Evolutionary conservation across 2,329 filamentous ascomycete genomes (phyloP).

Genomic region (Colletotrichum phormii): DNA sequence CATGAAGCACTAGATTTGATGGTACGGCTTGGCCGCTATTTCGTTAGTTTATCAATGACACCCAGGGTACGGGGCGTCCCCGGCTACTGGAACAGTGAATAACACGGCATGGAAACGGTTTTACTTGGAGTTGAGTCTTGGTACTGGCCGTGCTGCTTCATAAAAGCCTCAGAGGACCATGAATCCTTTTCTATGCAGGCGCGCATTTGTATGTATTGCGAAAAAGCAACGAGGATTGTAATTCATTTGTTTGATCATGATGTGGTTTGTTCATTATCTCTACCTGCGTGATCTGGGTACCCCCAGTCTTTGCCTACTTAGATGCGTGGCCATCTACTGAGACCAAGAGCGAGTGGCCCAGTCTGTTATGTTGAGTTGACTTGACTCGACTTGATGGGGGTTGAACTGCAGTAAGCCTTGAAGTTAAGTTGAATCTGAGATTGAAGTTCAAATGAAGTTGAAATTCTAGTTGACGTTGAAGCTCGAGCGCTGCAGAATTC

Average conservation of each 20-base stretch:
- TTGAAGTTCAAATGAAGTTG: background rate
- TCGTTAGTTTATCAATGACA: slow-evolving; percentile 18
- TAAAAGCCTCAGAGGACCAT: background rate
- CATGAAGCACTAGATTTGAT: slow-evolving; percentile 33
- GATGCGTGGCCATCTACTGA: background rate
- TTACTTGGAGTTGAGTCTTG: background rate
- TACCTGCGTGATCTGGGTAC: no score
- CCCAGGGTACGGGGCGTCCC: slow-evolving; percentile 15
- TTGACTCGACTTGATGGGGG: no score
- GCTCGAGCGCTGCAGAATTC: background rate
- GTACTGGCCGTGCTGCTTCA: background rate
- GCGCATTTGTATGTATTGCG: slow-evolving; percentile 24
- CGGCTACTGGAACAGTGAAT: slow-evolving; percentile 17
- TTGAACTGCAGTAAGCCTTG: no score
- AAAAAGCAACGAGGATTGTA: slow-evolving; percentile 16
- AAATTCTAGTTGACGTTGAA: background rate
- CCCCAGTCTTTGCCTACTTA: background rate
- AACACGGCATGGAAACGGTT: background rate
- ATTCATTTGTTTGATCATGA: slow-evolving; percentile 16
- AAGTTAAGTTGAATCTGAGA: no score
- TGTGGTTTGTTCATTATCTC: background rate
- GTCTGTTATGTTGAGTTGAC: background rate
- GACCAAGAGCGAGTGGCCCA: background rate
- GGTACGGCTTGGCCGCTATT: slow-evolving; percentile 12
- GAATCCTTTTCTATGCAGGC: slow-evolving; percentile 16